Percentiles rank a stretch among this genome's conserved stretches.
phyloP scores from a whole-genome alignment of 805 yeast species.

The Schwanniomyces occidentalis region DNA sequence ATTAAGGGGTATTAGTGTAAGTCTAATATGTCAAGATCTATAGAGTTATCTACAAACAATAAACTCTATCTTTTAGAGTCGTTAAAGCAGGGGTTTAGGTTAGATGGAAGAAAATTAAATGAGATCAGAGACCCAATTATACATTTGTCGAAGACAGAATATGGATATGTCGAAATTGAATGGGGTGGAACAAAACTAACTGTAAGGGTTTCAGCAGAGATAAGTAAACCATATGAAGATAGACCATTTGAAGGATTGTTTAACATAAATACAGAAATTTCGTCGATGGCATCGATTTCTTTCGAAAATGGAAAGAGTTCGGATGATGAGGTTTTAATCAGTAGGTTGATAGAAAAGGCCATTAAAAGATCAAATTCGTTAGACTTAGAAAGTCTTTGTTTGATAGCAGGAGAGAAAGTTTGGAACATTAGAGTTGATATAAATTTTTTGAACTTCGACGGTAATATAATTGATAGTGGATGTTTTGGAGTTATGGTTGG shows the following conservation, averaged over 20 bases:
- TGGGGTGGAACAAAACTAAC: conserved; percentile 74
- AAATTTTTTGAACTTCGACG: conserved; percentile 87
- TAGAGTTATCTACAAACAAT: conserved; percentile 67
- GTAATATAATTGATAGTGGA: conserved; percentile 87
- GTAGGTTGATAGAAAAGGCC: conserved; percentile 87
- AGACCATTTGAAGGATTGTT: conserved; percentile 93
- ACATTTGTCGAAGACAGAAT: conserved; percentile 60
- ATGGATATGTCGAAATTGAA: conserved; percentile 76
- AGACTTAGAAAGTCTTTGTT: conserved; percentile 87
- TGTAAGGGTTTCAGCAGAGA: conserved; percentile 72
- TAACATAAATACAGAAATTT: conserved; percentile 77
- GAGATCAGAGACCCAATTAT: conserved; percentile 65
- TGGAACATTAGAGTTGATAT: conserved; percentile 92
- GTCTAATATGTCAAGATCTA: conserved; percentile 56
- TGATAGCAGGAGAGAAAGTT: conserved; percentile 85
- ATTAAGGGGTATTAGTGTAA: no score
- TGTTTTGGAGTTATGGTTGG: conserved; percentile 90
- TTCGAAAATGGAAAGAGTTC: conserved; percentile 73
- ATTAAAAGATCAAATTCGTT: conserved; percentile 87
- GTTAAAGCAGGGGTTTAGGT: conserved; percentile 59
- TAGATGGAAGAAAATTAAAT: conserved; percentile 67
- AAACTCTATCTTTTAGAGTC: conserved; percentile 60
- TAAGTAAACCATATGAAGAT: conserved; percentile 80
- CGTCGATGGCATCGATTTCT: conserved; percentile 86
- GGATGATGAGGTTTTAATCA: conserved; percentile 79